Percentiles rank a stretch among this genome's conserved stretches.
Conservation (phyloP, 805 yeast species). For the Sporopachydermia quercuum region DNA sequence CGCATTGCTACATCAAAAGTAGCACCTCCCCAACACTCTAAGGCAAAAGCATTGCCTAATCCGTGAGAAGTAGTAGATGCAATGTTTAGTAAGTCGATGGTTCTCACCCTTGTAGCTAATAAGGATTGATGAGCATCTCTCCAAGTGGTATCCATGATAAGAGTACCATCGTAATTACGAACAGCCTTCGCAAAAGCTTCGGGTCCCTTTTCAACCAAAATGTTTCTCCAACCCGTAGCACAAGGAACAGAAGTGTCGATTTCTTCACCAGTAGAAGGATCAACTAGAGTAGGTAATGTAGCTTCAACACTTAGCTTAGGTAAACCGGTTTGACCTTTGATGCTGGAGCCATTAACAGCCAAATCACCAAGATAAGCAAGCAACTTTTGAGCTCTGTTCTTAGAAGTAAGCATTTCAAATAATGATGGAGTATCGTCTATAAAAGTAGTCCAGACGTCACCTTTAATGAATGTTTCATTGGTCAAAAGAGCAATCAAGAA, state of each 20-base stretch:
- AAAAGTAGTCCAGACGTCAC: conserved; percentile 95
- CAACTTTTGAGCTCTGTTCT: conserved; percentile 92
- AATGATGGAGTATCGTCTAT: conserved; percentile 95
- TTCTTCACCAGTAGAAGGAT: conserved; percentile 39
- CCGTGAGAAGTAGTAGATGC: conserved; percentile 94
- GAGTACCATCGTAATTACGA: conserved; percentile 68
- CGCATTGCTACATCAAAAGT: conserved; percentile 98
- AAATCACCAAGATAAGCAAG: conserved; percentile 84
- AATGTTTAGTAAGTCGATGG: conserved; percentile 78
- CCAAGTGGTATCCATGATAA: conserved; percentile 98
- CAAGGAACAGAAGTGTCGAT: conserved; percentile 44
- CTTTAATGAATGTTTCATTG: conserved; percentile 71
- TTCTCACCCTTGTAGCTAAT: conserved; percentile 93
- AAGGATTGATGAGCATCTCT: conserved; percentile 99
- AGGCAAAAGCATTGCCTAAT: conserved; percentile 76
- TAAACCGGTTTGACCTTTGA: conserved; percentile 86
- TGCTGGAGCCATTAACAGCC: conserved; percentile 90
- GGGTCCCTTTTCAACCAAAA: conserved; percentile 74
- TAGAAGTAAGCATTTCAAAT: conserved; percentile 88
- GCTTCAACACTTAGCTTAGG: conserved; percentile 76
- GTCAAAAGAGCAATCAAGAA: conserved; percentile 85
- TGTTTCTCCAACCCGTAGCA: conserved; percentile 85
- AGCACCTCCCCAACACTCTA: conserved; percentile 99
- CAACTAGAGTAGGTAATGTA: conserved; percentile 56
- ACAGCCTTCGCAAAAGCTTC: conserved; percentile 81